Percentiles rank a stretch among this genome's conserved stretches.
phyloP scores from a whole-genome alignment of 2,329 filamentous ascomycete genomes.

The Cladosporium cucumerinum region DNA sequence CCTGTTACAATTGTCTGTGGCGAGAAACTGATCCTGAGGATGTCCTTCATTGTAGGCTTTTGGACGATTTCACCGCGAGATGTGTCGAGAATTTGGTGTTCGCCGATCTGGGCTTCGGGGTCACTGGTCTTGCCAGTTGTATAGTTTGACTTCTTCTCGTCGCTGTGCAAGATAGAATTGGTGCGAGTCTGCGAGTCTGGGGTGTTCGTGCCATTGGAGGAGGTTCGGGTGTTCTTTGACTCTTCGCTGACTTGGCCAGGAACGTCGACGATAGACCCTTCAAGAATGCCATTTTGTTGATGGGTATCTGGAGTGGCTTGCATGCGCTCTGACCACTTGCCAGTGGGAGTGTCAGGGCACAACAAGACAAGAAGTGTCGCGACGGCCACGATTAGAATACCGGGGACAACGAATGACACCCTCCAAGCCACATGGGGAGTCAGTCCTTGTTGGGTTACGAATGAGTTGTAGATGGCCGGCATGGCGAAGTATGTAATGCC shows the following conservation, averaged over 20 bases:
- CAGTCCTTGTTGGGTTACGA: constrained; percentile 60
- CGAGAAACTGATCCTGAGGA: constrained; percentile 60
- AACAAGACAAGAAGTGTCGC: constrained; percentile 68
- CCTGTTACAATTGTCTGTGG: constrained; percentile 53
- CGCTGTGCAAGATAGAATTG: constrained; percentile 27
- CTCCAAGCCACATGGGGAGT: constrained; percentile 72
- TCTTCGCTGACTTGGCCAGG: constrained; percentile 50
- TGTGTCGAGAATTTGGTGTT: constrained; percentile 53
- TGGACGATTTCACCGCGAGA: constrained; percentile 59
- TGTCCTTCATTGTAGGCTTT: constrained; percentile 60
- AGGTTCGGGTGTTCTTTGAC: constrained; percentile 14
- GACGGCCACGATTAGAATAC: constrained; percentile 67
- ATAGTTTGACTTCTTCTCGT: constrained; percentile 40
- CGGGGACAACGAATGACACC: constrained; percentile 78
- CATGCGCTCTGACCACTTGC: constrained; percentile 73
- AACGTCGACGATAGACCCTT: constrained; percentile 48
- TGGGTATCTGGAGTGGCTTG: constrained; percentile 54
- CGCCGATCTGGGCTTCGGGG: constrained; percentile 45
- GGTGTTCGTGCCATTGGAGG: constrained; percentile 24
- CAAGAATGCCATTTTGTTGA: constrained; percentile 40
- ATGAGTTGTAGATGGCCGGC: constrained; percentile 81
- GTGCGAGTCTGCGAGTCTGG: constrained; percentile 33
- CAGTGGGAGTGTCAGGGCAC: constrained; percentile 78
- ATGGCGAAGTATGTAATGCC: constrained; percentile 92
- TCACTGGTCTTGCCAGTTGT: constrained; percentile 20